Evolutionary conservation across 495 filamentous ascomycete genomes (phyloP).

Genomic region (Penicillium desertorum): DNA sequence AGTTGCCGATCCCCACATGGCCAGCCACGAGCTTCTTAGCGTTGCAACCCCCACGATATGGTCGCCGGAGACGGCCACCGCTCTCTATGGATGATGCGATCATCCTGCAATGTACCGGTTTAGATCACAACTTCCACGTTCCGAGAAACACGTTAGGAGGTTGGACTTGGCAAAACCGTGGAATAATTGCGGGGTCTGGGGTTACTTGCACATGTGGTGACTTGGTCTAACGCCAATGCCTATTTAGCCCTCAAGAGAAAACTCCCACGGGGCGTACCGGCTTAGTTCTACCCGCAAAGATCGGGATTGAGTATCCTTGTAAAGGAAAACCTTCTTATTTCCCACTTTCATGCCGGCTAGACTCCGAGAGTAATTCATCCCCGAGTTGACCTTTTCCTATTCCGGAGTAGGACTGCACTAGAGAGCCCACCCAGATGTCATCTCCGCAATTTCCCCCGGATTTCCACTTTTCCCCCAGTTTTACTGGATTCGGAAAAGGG

Average conservation of each 20-base stretch:
- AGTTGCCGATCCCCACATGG: conserved; percentile 24
- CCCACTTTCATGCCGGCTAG: background rate
- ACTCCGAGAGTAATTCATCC: background rate
- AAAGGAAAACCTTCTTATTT: background rate
- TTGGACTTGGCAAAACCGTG: background rate
- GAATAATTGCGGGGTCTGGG: background rate
- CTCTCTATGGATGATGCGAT: background rate
- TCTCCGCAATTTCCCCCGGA: background rate
- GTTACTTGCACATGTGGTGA: background rate
- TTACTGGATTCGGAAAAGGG: background rate
- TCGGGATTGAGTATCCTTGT: background rate
- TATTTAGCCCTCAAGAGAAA: background rate
- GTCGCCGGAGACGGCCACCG: conserved; percentile 12
- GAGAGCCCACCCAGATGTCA: too few relatives aligned
- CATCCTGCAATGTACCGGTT: background rate
- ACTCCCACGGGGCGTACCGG: background rate
- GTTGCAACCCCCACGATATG: conserved; percentile 16
- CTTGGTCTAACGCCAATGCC: background rate
- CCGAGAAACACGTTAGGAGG: background rate
- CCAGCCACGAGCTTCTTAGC: conserved; percentile 18
- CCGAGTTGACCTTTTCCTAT: background rate
- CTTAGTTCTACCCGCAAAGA: background rate
- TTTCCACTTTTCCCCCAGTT: background rate
- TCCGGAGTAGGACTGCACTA: background rate
- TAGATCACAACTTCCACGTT: background rate